Conservation (phyloP, 306 rosid species). For the Pueraria montana region DNA sequence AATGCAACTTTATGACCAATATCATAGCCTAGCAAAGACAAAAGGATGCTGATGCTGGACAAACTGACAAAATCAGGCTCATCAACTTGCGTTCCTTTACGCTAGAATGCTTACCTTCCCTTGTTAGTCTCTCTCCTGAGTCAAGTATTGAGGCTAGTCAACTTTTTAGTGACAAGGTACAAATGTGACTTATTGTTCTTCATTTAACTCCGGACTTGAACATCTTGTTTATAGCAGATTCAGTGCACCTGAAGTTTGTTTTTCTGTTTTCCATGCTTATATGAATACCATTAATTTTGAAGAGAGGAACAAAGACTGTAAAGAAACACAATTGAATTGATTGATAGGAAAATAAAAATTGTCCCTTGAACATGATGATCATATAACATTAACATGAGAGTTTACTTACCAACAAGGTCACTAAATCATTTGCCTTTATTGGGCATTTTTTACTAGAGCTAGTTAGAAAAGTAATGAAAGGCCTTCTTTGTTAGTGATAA, state of each 20-base stretch:
- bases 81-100: constrained; percentile 44
- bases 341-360: neutral
- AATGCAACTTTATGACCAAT: constrained; percentile 42
- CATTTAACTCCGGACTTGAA: no score
- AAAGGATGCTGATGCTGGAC: constrained; percentile 27
- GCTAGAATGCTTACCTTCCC: constrained; percentile 49
- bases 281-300: neutral
- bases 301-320: neutral
- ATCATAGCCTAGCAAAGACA: constrained; percentile 35
- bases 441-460: neutral
- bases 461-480: neutral
- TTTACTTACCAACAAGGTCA: neutral
- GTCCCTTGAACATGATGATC: neutral
- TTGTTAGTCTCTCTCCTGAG: constrained; percentile 44
- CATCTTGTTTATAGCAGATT: neutral
- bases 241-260: constrained; percentile 3
- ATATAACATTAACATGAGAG: constrained; percentile 19
- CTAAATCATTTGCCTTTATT: neutral
- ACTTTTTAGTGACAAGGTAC: constrained; percentile 53
- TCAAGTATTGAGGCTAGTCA: constrained; percentile 8
- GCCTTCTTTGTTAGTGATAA: constrained; percentile 5
- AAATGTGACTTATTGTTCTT: constrained; percentile 15
- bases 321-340: neutral
- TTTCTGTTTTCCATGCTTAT: no score
- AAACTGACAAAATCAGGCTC: constrained; percentile 33